Percentiles rank a stretch among this genome's conserved stretches.
phyloP scores from a whole-genome alignment of 345 rosid species.

The Euclidium syriacum region DNA sequence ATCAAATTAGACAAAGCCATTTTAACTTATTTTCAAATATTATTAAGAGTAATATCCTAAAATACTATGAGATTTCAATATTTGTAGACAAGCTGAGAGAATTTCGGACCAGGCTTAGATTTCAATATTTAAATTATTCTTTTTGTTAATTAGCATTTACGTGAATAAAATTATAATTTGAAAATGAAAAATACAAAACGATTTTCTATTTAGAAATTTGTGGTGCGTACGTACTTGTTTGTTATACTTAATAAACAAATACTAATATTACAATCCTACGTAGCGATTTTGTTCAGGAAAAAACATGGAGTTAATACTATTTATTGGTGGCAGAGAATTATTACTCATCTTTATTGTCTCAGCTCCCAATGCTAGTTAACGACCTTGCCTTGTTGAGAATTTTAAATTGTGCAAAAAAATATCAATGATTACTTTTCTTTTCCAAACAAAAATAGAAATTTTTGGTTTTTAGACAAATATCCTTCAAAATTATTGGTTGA shows the following conservation, averaged over 20 bases:
- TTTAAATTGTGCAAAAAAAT: background rate
- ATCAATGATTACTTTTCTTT: background rate
- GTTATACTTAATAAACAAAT: background rate
- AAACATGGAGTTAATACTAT: background rate
- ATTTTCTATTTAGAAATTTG: background rate
- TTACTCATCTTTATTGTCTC: slow-evolving; percentile 9
- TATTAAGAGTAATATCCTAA: too few species aligned
- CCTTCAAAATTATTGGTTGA: too few species aligned
- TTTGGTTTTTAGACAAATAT: background rate
- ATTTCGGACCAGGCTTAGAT: too few species aligned
- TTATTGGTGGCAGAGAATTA: slow-evolving; percentile 14
- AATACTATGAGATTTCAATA: too few species aligned
- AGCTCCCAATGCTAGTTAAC: slow-evolving; percentile 2
- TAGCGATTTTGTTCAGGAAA: background rate
- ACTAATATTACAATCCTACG: background rate
- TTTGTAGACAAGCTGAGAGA: too few species aligned
- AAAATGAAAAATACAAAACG: background rate
- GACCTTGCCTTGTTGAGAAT: background rate
- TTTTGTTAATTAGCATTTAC: too few species aligned
- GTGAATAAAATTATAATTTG: background rate
- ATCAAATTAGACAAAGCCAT: too few species aligned
- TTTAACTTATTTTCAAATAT: too few species aligned
- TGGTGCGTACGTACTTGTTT: background rate
- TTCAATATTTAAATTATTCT: too few species aligned
- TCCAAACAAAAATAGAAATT: background rate